phyloP scores from a whole-genome alignment of 192 early-diverging fungal species.

The Piromyces sp. region DNA sequence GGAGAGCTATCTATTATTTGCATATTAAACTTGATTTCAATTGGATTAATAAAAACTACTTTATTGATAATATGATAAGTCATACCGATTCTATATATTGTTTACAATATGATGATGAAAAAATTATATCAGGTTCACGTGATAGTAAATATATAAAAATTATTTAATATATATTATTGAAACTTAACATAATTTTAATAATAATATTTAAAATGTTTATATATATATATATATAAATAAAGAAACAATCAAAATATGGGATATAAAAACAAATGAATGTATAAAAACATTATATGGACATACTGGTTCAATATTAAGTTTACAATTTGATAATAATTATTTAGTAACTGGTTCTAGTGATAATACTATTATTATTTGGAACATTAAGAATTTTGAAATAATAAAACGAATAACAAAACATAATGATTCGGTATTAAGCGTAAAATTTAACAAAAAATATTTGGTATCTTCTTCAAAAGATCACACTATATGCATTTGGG shows the following conservation, averaged over 20 bases:
- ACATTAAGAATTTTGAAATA: slow-evolving; percentile 31
- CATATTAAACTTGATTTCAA: background rate
- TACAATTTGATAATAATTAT: slow-evolving; percentile 54
- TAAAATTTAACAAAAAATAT: slow-evolving; percentile 46
- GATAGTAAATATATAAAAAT: too few species aligned
- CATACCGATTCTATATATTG: slow-evolving; percentile 5
- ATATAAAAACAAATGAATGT: slow-evolving; percentile 27
- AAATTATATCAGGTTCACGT: slow-evolving; percentile 14
- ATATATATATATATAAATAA: too few species aligned
- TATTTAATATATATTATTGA: too few species aligned
- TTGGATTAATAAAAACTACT: background rate
- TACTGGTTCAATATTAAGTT: slow-evolving; percentile 59
- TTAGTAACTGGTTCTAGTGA: slow-evolving; percentile 62
- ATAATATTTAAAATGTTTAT: too few species aligned
- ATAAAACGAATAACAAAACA: slow-evolving; percentile 48
- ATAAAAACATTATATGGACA: slow-evolving; percentile 50
- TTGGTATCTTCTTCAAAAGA: slow-evolving; percentile 83
- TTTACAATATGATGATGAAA: slow-evolving; percentile 52
- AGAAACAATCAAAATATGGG: slow-evolving; percentile 48
- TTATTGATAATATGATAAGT: background rate
- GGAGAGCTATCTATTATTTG: background rate
- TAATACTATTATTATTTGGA: slow-evolving; percentile 48
- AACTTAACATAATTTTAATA: too few species aligned
- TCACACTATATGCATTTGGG: slow-evolving; percentile 62
- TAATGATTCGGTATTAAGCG: background rate